phyloP scores from a whole-genome alignment of 441 rosid genomes.

The Aquilaria agallochum region DNA sequence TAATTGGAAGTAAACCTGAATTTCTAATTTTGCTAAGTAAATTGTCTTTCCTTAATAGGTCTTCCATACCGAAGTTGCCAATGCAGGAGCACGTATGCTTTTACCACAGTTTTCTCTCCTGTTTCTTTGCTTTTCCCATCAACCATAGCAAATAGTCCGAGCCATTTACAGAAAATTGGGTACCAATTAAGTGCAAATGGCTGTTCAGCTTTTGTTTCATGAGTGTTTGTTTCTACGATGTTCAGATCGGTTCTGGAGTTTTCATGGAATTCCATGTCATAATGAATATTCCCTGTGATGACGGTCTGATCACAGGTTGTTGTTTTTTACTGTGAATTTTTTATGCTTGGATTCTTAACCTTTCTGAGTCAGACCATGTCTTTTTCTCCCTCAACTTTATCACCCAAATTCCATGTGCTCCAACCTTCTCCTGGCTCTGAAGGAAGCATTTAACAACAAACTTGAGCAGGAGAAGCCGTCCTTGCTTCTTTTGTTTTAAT shows the following conservation, averaged over 20 bases:
- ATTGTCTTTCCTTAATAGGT: neutral
- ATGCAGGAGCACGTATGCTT: neutral
- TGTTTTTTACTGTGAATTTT: conserved; percentile 30
- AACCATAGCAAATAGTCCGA: conserved; percentile 13
- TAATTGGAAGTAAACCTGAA: neutral
- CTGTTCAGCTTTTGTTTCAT: conserved; percentile 9
- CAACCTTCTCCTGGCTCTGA: conserved; percentile 23
- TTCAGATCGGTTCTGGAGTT: conserved; percentile 8
- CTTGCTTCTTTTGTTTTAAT: conserved; percentile 20
- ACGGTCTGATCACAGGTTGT: conserved; percentile 30
- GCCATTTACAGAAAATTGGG: conserved; percentile 6
- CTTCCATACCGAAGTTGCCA: neutral
- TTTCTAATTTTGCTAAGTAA: neutral
- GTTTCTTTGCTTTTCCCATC: conserved; percentile 24
- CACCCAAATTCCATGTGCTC: conserved; percentile 22
- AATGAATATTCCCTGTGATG: conserved; percentile 38
- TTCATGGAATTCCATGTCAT: conserved; percentile 65
- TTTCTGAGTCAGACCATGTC: conserved; percentile 46
- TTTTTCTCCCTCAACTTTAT: conserved; percentile 15
- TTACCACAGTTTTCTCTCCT: neutral
- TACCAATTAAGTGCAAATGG: conserved; percentile 13
- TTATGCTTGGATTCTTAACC: conserved; percentile 29
- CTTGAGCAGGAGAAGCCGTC: conserved; percentile 12
- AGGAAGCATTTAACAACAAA: conserved; percentile 17
- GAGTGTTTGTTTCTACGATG: conserved; percentile 12